A percentile compares a stretch with the other conserved stretches of the same genome.
Evolutionary conservation across 2,329 filamentous ascomycete species (phyloP).

Genomic region (Chaetothyriales sp.): DNA sequence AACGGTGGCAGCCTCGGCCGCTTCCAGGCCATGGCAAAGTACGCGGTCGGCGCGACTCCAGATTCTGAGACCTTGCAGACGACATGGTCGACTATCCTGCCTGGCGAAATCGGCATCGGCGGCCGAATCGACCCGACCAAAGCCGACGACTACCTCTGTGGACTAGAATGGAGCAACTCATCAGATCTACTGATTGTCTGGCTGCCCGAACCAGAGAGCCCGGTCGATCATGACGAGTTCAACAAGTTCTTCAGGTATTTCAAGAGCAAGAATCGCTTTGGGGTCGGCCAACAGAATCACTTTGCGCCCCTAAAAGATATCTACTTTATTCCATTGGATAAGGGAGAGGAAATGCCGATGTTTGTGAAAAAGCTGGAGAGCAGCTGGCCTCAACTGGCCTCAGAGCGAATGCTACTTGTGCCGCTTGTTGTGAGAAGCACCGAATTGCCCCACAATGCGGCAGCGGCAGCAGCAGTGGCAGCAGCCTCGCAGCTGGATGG

Average conservation of each 20-base stretch:
- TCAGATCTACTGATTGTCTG: conserved; percentile 76
- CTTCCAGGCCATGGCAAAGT: conserved; percentile 63
- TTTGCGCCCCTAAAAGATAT: conserved; percentile 70
- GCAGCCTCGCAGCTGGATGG: background rate
- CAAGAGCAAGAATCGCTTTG: conserved; percentile 64
- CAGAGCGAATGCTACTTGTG: conserved; percentile 65
- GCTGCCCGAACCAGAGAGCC: conserved; percentile 40
- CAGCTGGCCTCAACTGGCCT: conserved; percentile 59
- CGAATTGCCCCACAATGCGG: conserved; percentile 25
- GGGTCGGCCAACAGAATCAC: conserved; percentile 67
- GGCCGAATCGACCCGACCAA: conserved; percentile 62
- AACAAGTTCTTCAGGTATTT: conserved; percentile 80
- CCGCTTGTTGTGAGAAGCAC: conserved; percentile 68
- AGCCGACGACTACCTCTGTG: conserved; percentile 82
- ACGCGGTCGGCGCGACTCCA: conserved; percentile 64
- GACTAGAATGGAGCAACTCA: conserved; percentile 64
- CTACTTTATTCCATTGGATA: conserved; percentile 75
- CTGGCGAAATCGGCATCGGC: conserved; percentile 50
- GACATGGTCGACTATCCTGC: conserved; percentile 61
- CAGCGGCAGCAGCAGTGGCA: conserved; percentile 22
- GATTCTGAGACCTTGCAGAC: conserved; percentile 16
- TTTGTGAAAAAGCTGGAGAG: conserved; percentile 83
- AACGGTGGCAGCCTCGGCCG: conserved; percentile 65
- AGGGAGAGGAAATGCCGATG: conserved; percentile 60
- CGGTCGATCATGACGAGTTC: conserved; percentile 47